Conservation (phyloP, 495 filamentous ascomycete species). For the Penicillium canariense region DNA sequence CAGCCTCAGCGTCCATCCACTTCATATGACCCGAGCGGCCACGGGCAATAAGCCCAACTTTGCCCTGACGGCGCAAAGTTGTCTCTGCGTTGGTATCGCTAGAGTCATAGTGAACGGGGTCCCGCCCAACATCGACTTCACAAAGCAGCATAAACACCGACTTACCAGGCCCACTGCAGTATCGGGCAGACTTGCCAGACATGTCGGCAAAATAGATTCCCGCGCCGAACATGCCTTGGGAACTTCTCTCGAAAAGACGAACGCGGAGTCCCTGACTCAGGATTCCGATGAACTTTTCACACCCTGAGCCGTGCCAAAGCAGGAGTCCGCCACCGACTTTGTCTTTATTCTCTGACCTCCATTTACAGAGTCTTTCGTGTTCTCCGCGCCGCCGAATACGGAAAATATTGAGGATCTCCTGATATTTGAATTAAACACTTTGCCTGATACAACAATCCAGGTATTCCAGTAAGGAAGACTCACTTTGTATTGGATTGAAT, state of each 20-base stretch:
- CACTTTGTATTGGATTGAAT: not conserved
- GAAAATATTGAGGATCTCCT: constrained; percentile 57
- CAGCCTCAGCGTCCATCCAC: constrained; percentile 10
- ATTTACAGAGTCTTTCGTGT: constrained; percentile 54
- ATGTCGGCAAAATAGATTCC: constrained; percentile 19
- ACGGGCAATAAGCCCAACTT: not conserved
- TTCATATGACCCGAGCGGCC: not conserved
- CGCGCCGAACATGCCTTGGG: not conserved
- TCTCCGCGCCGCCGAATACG: constrained; percentile 69
- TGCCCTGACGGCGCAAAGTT: not conserved
- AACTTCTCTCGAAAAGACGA: not conserved
- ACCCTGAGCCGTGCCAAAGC: constrained; percentile 69
- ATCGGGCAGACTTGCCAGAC: constrained; percentile 11
- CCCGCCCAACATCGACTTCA: constrained; percentile 13
- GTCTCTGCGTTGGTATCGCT: not conserved
- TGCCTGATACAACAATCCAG: not conserved
- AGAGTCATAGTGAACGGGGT: not conserved
- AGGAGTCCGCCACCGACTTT: constrained; percentile 53
- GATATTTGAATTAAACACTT: not conserved
- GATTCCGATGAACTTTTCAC: constrained; percentile 70
- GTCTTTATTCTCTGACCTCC: constrained; percentile 35
- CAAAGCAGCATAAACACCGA: constrained; percentile 12
- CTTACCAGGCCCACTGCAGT: not conserved
- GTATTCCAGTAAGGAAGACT: not conserved
- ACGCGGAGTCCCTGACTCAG: constrained; percentile 66